phyloP scores from a whole-genome alignment of 1,284 basidiomycete genomes.

The Coniophora puteana region DNA sequence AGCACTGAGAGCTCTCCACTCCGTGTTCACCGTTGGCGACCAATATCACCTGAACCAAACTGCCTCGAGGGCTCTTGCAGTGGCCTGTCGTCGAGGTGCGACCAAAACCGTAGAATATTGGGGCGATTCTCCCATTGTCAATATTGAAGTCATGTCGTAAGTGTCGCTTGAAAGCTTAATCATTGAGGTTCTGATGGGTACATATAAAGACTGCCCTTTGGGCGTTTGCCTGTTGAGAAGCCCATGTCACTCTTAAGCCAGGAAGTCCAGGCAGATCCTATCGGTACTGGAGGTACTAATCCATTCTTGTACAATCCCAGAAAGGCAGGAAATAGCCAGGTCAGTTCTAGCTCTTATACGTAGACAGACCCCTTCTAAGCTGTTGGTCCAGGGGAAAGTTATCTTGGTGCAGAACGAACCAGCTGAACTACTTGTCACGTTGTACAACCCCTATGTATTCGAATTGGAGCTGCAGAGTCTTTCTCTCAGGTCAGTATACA shows the following conservation, averaged over 20 bases:
- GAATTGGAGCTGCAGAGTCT: conserved; percentile 84
- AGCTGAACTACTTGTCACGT: conserved; percentile 76
- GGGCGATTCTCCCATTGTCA: conserved; percentile 76
- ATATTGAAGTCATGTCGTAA: conserved; percentile 75
- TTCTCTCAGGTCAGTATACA: conserved; percentile 63
- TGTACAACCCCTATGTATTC: conserved; percentile 92
- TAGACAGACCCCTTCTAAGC: no score
- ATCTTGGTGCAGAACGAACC: conserved; percentile 81
- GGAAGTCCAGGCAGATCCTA: conserved; percentile 36
- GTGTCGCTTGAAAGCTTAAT: conserved; percentile 24
- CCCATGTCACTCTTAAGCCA: conserved; percentile 50
- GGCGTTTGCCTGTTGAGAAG: conserved; percentile 74
- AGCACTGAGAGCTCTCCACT: conserved; percentile 66
- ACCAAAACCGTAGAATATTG: conserved; percentile 73
- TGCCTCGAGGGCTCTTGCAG: conserved; percentile 64
- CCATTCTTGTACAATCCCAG: conserved; percentile 90
- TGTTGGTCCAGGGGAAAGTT: conserved; percentile 44
- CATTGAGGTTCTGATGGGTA: conserved; percentile 8
- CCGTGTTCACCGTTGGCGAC: conserved; percentile 64
- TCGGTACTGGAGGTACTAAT: conserved; percentile 58
- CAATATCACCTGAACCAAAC: conserved; percentile 77
- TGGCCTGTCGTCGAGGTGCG: conserved; percentile 75
- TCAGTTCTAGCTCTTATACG: conserved; percentile 35
- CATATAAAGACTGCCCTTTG: conserved; percentile 57
- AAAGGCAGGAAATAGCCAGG: conserved; percentile 55